Conservation (phyloP, 2,329 filamentous ascomycete species). For the Pseudopithomyces maydicus region DNA sequence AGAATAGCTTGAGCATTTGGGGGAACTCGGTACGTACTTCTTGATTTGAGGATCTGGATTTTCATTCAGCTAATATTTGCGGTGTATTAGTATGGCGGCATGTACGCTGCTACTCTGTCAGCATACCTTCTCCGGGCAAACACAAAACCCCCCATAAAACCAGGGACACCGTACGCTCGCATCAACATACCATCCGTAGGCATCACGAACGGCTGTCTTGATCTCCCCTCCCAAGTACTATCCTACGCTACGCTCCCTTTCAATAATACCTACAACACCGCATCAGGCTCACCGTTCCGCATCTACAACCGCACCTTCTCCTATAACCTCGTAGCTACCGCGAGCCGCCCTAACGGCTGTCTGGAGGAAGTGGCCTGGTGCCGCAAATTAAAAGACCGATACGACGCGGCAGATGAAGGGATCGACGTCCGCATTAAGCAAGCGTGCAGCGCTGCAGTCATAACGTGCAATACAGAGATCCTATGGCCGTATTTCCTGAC, state of each 20-base stretch:
- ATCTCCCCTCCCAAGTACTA: not conserved
- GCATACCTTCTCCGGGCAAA: conserved; percentile 60
- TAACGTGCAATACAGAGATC: conserved; percentile 28
- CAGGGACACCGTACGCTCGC: conserved; percentile 25
- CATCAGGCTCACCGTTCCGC: not conserved
- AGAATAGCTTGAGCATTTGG: conserved; percentile 10
- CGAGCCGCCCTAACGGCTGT: conserved; percentile 52
- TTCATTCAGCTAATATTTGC: not conserved
- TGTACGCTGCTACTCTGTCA: conserved; percentile 59
- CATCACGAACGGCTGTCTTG: conserved; percentile 13
- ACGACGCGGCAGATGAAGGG: conserved; percentile 1
- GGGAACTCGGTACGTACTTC: conserved; percentile 4
- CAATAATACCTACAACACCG: conserved; percentile 58
- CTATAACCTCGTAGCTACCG: conserved; percentile 50
- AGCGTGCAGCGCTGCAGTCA: conserved; percentile 33
- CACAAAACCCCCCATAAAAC: conserved; percentile 44
- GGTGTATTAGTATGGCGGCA: conserved; percentile 45
- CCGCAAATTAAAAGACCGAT: conserved; percentile 27
- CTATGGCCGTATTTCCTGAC: conserved; percentile 46
- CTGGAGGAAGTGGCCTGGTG: conserved; percentile 56
- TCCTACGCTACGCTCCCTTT: conserved; percentile 46
- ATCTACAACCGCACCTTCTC: conserved; percentile 46
- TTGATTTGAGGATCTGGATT: not conserved
- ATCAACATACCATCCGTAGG: conserved; percentile 10
- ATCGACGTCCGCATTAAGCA: not conserved